Conservation (phyloP, 2,329 filamentous ascomycete genomes). For the Didymella arachidicola region DNA sequence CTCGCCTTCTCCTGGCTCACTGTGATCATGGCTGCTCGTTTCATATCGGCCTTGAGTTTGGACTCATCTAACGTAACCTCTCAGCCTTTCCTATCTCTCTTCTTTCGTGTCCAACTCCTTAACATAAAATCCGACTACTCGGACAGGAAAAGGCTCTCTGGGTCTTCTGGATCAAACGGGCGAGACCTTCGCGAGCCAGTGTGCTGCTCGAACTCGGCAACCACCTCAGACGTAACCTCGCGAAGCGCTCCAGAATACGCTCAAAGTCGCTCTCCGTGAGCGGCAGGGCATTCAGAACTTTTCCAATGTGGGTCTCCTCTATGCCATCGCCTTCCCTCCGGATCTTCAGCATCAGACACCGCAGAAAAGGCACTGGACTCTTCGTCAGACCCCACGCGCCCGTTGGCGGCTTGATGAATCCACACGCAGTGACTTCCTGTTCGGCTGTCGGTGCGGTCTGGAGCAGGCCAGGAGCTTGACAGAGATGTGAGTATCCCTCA, state of each 20-base stretch:
- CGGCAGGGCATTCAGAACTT: slow-evolving; percentile 46
- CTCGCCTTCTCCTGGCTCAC: too few species aligned
- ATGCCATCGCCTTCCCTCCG: slow-evolving; percentile 49
- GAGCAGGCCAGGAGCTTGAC: slow-evolving; percentile 56
- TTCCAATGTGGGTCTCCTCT: slow-evolving; percentile 57
- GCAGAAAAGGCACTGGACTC: slow-evolving; percentile 55
- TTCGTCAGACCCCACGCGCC: slow-evolving; percentile 44
- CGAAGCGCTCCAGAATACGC: background rate
- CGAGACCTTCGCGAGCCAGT: background rate
- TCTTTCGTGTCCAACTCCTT: too few species aligned
- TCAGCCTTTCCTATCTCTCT: background rate
- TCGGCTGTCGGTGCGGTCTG: slow-evolving; percentile 33
- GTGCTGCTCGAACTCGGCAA: background rate
- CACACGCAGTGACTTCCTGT: slow-evolving; percentile 42
- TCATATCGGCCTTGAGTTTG: too few species aligned
- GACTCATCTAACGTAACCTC: too few species aligned
- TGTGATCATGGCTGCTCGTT: too few species aligned
- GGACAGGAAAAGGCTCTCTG: background rate
- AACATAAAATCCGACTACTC: background rate
- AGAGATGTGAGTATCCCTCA: slow-evolving; percentile 58
- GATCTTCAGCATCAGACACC: slow-evolving; percentile 44
- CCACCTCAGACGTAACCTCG: background rate
- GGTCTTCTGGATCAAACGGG: background rate
- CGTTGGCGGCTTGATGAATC: slow-evolving; percentile 46
- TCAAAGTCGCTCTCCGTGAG: slow-evolving; percentile 47